Percentiles rank a stretch among this genome's conserved stretches.
Evolutionary conservation across 495 filamentous ascomycete genomes (phyloP).

Genomic region (Darksidea phi): DNA sequence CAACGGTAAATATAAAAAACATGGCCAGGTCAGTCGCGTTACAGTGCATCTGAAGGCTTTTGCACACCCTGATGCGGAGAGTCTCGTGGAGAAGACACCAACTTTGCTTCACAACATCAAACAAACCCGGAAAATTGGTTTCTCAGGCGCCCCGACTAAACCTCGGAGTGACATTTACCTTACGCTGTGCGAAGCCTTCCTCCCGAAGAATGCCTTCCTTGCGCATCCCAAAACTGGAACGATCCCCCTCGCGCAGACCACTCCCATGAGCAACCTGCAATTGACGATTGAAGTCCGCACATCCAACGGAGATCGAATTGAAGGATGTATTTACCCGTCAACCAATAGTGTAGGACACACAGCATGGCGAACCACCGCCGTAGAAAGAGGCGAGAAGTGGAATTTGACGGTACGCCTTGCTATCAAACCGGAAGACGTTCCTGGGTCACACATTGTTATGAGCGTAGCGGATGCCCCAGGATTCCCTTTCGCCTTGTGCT

Average conservation of each 20-base stretch:
- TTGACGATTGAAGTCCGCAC: constrained; percentile 85
- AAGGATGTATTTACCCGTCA: constrained; percentile 81
- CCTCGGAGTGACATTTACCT: constrained; percentile 92
- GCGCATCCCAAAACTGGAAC: constrained; percentile 77
- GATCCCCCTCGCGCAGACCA: constrained; percentile 60
- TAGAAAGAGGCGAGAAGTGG: constrained; percentile 77
- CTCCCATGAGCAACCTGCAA: constrained; percentile 73
- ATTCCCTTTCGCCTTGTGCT: constrained; percentile 83
- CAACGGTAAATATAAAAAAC: constrained; percentile 70
- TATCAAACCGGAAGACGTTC: constrained; percentile 76
- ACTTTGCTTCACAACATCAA: constrained; percentile 79
- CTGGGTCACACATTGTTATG: constrained; percentile 83
- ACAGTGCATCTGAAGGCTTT: constrained; percentile 78
- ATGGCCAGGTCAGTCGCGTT: constrained; percentile 65
- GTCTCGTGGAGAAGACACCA: constrained; percentile 78
- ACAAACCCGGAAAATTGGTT: constrained; percentile 86
- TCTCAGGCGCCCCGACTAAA: constrained; percentile 85
- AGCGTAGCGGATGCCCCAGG: constrained; percentile 79
- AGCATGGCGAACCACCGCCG: constrained; percentile 82
- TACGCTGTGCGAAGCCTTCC: constrained; percentile 69
- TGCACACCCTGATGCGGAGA: constrained; percentile 68
- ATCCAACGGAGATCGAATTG: constrained; percentile 72
- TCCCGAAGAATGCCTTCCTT: constrained; percentile 75
- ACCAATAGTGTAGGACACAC: constrained; percentile 73
- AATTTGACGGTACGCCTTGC: constrained; percentile 81